phyloP scores from a whole-genome alignment of 352 stramenopile genomes.

The Pythium brachiatum region DNA sequence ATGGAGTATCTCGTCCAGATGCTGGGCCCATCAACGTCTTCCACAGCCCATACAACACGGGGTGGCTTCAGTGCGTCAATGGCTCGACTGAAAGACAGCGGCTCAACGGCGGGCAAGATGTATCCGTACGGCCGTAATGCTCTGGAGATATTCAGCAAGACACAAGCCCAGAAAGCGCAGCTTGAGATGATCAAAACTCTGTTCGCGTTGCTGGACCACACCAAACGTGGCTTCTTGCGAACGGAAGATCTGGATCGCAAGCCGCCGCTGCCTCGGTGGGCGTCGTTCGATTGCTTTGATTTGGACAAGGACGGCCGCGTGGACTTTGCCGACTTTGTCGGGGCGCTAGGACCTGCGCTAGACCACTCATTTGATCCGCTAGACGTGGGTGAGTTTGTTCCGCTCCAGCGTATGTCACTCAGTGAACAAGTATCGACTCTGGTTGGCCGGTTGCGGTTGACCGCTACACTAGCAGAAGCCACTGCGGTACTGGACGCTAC shows the following conservation, averaged over 20 bases:
- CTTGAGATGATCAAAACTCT: slow-evolving; percentile 43
- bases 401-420: slow-evolving; percentile 24
- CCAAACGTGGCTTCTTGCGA: slow-evolving; percentile 35
- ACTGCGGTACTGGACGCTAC: slow-evolving; percentile 28
- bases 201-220: slow-evolving; percentile 39
- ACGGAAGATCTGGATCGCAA: slow-evolving; percentile 13
- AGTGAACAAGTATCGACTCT: slow-evolving; percentile 42
- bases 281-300: slow-evolving; percentile 51
- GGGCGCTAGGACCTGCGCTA: slow-evolving; percentile 44
- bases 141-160: slow-evolving; percentile 50
- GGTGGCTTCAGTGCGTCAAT: background rate
- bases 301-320: slow-evolving; percentile 45
- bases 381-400: slow-evolving; percentile 10
- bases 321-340: slow-evolving; percentile 57
- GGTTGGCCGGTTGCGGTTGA: slow-evolving; percentile 42
- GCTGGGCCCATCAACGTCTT: slow-evolving; percentile 11
- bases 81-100: background rate
- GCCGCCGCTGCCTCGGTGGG: slow-evolving; percentile 26
- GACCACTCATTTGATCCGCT: slow-evolving; percentile 48
- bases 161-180: slow-evolving; percentile 37
- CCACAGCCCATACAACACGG: background rate
- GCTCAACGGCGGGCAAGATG: slow-evolving; percentile 31
- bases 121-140: slow-evolving; percentile 64
- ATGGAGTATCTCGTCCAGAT: slow-evolving; percentile 52
- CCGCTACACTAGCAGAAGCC: slow-evolving; percentile 21